Conservation (phyloP, 208 protist species). For the Pavlovales sp. region DNA sequence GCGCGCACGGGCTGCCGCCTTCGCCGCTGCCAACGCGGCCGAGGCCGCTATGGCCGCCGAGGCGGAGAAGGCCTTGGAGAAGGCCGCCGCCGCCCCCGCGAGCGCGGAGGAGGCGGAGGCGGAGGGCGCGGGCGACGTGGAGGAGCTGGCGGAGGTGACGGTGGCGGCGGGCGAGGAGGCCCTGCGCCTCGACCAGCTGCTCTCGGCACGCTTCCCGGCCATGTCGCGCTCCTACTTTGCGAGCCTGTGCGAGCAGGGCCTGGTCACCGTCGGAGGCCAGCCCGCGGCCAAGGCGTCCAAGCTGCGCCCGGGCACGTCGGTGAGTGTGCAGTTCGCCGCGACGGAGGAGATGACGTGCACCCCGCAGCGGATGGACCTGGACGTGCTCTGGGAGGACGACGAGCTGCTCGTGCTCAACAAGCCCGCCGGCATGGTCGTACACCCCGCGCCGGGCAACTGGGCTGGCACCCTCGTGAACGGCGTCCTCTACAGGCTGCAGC, state of each 20-base stretch:
- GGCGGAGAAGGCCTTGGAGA: too few species aligned
- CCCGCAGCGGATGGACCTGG: not conserved
- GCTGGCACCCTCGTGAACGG: slow-evolving; percentile 1
- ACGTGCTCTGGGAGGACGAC: slow-evolving; percentile 11
- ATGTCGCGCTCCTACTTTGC: not conserved
- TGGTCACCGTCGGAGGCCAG: not conserved
- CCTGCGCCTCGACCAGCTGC: not conserved
- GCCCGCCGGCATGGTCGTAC: slow-evolving; percentile 14
- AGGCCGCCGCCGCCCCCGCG: too few species aligned
- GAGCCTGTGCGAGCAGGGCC: not conserved
- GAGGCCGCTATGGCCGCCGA: not conserved
- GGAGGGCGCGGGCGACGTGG: not conserved
- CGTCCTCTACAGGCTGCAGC: not conserved
- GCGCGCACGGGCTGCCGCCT: too few species aligned
- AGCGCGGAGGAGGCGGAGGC: too few species aligned
- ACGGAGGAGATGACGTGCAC: not conserved
- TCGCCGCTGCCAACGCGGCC: too few species aligned
- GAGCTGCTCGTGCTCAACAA: slow-evolving; percentile 11
- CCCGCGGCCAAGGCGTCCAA: not conserved
- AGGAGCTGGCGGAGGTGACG: not conserved
- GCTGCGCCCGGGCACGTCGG: not conserved
- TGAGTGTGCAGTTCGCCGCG: not conserved
- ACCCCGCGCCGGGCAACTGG: slow-evolving; percentile 13
- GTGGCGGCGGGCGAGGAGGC: not conserved
- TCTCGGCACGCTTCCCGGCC: not conserved